Evolutionary conservation across 2,329 filamentous ascomycete genomes (phyloP).

Genomic region (Colletotrichum godetiae): DNA sequence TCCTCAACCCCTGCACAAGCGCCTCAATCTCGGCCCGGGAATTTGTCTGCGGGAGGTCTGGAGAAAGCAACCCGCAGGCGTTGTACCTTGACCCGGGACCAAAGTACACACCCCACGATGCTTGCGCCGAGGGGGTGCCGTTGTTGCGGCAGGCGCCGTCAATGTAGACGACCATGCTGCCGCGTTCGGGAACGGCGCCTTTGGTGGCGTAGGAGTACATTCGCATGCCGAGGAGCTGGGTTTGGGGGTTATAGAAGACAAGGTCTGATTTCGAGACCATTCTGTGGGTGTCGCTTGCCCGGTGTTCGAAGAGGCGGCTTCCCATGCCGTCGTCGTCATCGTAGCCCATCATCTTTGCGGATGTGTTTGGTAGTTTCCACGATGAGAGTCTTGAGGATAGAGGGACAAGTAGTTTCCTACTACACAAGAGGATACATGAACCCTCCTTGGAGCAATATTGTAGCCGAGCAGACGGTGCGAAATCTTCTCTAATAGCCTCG

Average conservation of each 20-base stretch:
- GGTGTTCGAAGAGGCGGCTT: neutral
- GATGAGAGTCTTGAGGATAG: too few relatives aligned
- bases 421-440: neutral
- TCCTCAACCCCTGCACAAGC: slow-evolving; percentile 30
- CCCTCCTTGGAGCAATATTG: neutral
- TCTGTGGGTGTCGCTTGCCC: neutral
- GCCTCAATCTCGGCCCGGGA: slow-evolving; percentile 39
- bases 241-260: slow-evolving; percentile 16
- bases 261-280: slow-evolving; percentile 1
- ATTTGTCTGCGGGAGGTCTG: slow-evolving; percentile 33
- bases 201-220: slow-evolving; percentile 3
- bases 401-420: neutral
- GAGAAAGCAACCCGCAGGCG: slow-evolving; percentile 7
- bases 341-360: neutral
- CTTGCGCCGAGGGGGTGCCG: slow-evolving; percentile 37
- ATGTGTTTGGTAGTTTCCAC: neutral
- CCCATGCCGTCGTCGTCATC: slow-evolving; percentile 5
- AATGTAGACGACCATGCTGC: slow-evolving; percentile 39
- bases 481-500: neutral
- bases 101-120: slow-evolving; percentile 41
- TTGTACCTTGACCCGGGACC: slow-evolving; percentile 40
- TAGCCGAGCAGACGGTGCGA: neutral
- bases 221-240: slow-evolving; percentile 4
- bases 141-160: slow-evolving; percentile 40
- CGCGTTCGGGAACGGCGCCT: neutral